These are phyloP conservation scores for Haplosporangium gracile DNA, from an alignment of 192 early-diverging fungal species.

Conservation along the genomic window DNA sequence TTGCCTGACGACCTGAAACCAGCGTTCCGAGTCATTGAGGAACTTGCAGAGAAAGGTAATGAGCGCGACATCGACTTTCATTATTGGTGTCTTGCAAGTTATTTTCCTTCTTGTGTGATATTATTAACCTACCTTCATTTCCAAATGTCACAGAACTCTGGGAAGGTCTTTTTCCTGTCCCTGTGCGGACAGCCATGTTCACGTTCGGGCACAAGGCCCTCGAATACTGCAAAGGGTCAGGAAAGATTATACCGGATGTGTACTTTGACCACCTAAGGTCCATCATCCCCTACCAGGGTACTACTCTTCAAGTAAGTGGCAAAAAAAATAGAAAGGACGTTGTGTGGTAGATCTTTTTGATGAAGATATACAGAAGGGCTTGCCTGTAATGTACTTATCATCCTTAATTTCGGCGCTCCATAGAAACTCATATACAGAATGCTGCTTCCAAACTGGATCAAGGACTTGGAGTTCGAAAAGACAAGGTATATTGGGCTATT, in stretches of 20 bases:
- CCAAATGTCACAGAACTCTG: background rate
- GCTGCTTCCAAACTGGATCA: slow-evolving; percentile 41
- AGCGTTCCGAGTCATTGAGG: slow-evolving; percentile 35
- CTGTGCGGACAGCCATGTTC: background rate
- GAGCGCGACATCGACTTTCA: background rate
- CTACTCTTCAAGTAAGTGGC: background rate
- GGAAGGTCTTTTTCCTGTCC: background rate
- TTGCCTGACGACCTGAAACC: slow-evolving; percentile 48
- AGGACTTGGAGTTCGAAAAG: slow-evolving; percentile 25
- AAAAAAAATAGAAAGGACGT: background rate
- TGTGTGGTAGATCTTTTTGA: background rate
- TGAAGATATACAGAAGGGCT: background rate
- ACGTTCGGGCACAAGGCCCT: background rate
- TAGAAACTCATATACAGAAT: slow-evolving; percentile 51
- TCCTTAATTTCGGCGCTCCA: background rate
- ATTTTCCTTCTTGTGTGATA: background rate
- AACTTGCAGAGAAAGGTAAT: slow-evolving; percentile 50
- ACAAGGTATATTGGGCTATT: slow-evolving; percentile 13
- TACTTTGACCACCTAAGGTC: slow-evolving; percentile 1
- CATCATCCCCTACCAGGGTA: background rate
- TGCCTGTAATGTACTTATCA: too few species aligned
- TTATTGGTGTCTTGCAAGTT: background rate
- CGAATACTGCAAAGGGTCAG: slow-evolving; percentile 1
- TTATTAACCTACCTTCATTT: background rate
- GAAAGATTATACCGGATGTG: background rate